A percentile compares a stretch with the other conserved stretches of the same genome.
Evolutionary conservation across 2,329 filamentous ascomycete genomes (phyloP).

Genomic region (Trichoderma koningiopsis): DNA sequence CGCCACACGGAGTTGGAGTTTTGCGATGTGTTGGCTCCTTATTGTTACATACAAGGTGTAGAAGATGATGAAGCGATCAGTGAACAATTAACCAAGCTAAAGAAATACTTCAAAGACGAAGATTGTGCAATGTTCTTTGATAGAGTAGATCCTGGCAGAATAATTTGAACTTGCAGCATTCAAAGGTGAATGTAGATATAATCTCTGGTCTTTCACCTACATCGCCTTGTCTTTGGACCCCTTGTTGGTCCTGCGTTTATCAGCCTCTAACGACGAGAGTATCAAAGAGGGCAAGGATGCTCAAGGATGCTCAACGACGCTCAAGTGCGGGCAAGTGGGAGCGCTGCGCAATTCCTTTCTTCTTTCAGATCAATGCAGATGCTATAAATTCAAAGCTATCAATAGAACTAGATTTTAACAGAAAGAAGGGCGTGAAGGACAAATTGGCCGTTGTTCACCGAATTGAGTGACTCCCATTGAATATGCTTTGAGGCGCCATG

Average conservation of each 20-base stretch:
- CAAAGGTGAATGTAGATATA: neutral
- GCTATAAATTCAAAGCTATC: neutral
- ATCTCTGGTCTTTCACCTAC: neutral
- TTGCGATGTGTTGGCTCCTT: neutral
- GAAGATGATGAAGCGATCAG: neutral
- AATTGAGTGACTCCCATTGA: neutral
- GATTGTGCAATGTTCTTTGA: neutral
- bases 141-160: neutral
- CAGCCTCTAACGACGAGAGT: neutral
- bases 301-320: too few species aligned
- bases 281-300: neutral
- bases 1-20: neutral
- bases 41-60: neutral
- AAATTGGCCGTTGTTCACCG: neutral
- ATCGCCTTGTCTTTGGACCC: neutral
- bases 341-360: neutral
- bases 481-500: neutral
- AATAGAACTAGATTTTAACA: neutral
- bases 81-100: neutral
- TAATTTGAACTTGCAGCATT: neutral
- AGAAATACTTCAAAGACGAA: neutral
- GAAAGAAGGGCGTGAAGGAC: neutral
- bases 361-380: neutral
- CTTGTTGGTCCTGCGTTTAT: neutral
- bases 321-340: neutral